These are phyloP conservation scores for Fraxinus velutina DNA, from an alignment of 305 asterid species.

Conservation along the genomic window DNA sequence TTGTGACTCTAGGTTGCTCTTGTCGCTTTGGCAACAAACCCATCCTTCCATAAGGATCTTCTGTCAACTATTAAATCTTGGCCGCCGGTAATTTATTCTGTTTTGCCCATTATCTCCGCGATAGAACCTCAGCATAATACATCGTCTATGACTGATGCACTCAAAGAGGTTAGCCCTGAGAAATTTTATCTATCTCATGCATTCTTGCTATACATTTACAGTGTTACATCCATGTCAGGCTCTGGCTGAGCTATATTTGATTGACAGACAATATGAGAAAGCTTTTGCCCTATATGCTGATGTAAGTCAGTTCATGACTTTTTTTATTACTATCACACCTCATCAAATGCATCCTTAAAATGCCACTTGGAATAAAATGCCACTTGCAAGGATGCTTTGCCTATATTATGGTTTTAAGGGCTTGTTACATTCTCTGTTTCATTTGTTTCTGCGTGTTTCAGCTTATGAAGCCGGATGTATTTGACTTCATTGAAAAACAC, in stretches of 20 bases:
- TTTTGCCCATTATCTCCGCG: conserved; percentile 76
- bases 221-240: conserved; percentile 52
- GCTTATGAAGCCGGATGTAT: conserved; percentile 84
- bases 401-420: conserved; percentile 21
- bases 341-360: conserved; percentile 10
- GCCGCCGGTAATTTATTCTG: conserved; percentile 80
- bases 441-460: conserved; percentile 40
- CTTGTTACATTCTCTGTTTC: conserved; percentile 18
- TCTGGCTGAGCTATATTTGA: conserved; percentile 79
- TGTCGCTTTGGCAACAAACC: conserved; percentile 87
- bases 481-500: conserved; percentile 92
- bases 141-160: conserved; percentile 73
- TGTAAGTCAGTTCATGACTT: conserved; percentile 49
- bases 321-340: background rate
- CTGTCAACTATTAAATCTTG: conserved; percentile 78
- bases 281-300: conserved; percentile 91
- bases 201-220: conserved; percentile 18
- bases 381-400: conserved; percentile 12
- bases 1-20: conserved; percentile 69
- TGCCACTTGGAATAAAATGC: conserved; percentile 15
- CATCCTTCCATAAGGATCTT: conserved; percentile 88
- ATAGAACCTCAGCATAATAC: conserved; percentile 90
- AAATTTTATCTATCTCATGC: conserved; percentile 20
- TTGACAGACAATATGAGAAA: conserved; percentile 83
- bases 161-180: conserved; percentile 66